phyloP scores from a whole-genome alignment of 257 asterid genomes.

The Haberlea rhodopensis region DNA sequence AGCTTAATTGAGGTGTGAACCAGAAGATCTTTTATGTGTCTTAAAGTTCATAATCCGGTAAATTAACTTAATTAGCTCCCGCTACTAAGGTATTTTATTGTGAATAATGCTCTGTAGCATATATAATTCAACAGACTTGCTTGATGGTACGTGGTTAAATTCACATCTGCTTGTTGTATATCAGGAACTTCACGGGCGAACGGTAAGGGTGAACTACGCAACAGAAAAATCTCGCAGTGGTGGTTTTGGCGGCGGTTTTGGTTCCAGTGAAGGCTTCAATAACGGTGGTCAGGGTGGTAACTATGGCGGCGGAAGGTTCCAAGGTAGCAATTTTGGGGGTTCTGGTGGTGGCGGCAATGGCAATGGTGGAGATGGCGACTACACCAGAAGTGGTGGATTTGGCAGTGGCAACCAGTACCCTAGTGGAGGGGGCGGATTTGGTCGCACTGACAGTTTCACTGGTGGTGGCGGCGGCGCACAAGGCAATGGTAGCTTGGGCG shows the following conservation, averaged over 20 bases:
- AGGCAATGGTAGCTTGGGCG: constrained; percentile 23
- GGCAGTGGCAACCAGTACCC: constrained; percentile 23
- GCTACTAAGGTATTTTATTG: not conserved
- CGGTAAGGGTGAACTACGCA: constrained; percentile 52
- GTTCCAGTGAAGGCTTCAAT: constrained; percentile 27
- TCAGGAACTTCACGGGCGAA: constrained; percentile 60
- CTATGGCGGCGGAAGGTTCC: not conserved
- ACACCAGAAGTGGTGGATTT: constrained; percentile 11
- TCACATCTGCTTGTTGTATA: constrained; percentile 8
- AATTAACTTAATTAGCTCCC: not conserved
- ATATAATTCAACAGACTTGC: not conserved
- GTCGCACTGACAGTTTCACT: constrained; percentile 14
- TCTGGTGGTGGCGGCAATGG: constrained; percentile 29
- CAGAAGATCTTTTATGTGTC: not conserved
- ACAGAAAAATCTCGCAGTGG: constrained; percentile 48
- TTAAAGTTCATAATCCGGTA: not conserved
- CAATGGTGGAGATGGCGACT: too few relatives aligned
- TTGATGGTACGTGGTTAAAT: not conserved
- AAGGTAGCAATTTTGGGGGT: not conserved
- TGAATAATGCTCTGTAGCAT: not conserved
- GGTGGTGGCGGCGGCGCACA: constrained; percentile 29
- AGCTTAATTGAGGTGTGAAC: too few relatives aligned
- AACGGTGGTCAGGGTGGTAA: constrained; percentile 31
- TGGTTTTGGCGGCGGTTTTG: too few relatives aligned
- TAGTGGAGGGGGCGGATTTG: constrained; percentile 24